Evolutionary conservation across 306 rosid genomes (phyloP).

Genomic region (Dalbergia cultrata): DNA sequence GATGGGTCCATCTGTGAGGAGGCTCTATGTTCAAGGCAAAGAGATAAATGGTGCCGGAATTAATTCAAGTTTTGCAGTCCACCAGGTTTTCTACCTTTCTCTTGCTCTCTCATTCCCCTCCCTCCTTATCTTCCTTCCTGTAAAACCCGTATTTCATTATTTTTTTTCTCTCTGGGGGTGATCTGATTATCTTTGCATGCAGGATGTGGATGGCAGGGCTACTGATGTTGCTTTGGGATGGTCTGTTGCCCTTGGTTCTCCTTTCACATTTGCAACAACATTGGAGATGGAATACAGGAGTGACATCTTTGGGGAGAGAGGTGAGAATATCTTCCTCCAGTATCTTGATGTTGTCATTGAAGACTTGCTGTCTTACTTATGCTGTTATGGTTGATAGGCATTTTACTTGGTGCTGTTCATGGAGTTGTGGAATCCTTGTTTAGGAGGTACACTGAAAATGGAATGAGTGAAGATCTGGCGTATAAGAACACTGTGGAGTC

Average conservation of each 20-base stretch:
- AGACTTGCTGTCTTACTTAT: slow-evolving; percentile 37
- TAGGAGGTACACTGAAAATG: slow-evolving; percentile 91
- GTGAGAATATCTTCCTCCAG: slow-evolving; percentile 46
- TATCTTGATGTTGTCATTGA: background rate
- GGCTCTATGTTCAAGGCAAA: slow-evolving; percentile 96
- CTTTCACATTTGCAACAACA: slow-evolving; percentile 94
- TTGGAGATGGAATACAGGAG: slow-evolving; percentile 96
- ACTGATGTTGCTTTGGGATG: slow-evolving; percentile 96
- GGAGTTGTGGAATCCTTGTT: slow-evolving; percentile 94
- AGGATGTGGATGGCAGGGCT: slow-evolving; percentile 99
- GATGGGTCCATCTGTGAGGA: slow-evolving; percentile 99
- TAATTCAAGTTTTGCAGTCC: slow-evolving; percentile 93
- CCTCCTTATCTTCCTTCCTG: background rate
- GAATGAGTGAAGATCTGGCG: slow-evolving; percentile 89
- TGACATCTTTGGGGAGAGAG: slow-evolving; percentile 98
- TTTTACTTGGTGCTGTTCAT: slow-evolving; percentile 98
- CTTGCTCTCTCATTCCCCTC: background rate
- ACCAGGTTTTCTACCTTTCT: slow-evolving; percentile 65
- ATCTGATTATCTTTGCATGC: slow-evolving; percentile 33
- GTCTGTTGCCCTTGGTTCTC: slow-evolving; percentile 99
- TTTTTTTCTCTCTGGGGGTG: slow-evolving; percentile 19
- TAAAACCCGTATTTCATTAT: background rate
- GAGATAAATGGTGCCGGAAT: slow-evolving; percentile 98
- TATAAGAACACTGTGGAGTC: slow-evolving; percentile 95
- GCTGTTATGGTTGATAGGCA: slow-evolving; percentile 64